phyloP scores from a whole-genome alignment of 2,329 filamentous ascomycete genomes.

The Xylaria sp. region DNA sequence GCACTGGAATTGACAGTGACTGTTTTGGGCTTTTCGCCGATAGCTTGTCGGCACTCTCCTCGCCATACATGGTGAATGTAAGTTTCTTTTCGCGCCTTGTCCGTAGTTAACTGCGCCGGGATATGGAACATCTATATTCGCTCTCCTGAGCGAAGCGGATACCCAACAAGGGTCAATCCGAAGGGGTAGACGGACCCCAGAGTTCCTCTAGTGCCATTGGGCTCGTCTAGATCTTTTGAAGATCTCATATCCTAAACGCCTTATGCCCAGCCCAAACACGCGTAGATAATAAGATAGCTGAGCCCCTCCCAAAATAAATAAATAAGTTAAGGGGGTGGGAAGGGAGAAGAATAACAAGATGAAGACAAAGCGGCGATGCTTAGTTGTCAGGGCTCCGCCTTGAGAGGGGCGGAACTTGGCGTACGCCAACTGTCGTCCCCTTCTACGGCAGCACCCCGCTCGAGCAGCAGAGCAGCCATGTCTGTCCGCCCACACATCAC shows the following conservation, averaged over 20 bases:
- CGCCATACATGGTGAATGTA: constrained; percentile 14
- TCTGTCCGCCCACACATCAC: constrained; percentile 42
- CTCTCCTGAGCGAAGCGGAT: constrained; percentile 20
- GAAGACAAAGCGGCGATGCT: no score
- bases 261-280: constrained; percentile 10
- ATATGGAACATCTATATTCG: constrained; percentile 13
- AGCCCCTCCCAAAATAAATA: background rate
- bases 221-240: constrained; percentile 7
- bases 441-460: constrained; percentile 40
- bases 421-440: constrained; percentile 32
- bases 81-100: constrained; percentile 10
- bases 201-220: constrained; percentile 8
- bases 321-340: no score
- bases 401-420: constrained; percentile 2
- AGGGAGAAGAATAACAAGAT: background rate
- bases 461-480: constrained; percentile 42
- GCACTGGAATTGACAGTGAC: background rate
- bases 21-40: constrained; percentile 6
- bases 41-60: constrained; percentile 1
- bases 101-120: constrained; percentile 13
- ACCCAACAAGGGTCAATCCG: constrained; percentile 12
- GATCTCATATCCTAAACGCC: constrained; percentile 21
- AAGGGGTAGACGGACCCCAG: constrained; percentile 12
- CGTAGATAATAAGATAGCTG: background rate
- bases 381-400: constrained; percentile 4